Evolutionary conservation across 345 rosid genomes (phyloP).

Genomic region (Erysimum cheiranthoides): DNA sequence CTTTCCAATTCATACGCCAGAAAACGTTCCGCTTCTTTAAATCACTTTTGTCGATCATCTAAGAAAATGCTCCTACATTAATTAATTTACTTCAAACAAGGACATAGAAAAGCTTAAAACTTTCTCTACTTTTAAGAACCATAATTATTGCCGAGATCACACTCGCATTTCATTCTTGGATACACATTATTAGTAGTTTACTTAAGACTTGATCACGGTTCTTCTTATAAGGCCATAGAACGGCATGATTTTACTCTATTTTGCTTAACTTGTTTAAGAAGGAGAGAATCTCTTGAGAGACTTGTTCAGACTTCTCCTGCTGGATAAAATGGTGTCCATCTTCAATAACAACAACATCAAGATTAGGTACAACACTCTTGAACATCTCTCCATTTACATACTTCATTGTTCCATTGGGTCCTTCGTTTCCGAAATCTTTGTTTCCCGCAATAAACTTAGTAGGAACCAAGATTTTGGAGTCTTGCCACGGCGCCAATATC

Average conservation of each 20-base stretch:
- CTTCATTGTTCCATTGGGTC: slow-evolving; percentile 37
- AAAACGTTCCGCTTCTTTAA: too few species aligned
- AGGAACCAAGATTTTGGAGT: slow-evolving; percentile 58
- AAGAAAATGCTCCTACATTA: not conserved
- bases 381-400: slow-evolving; percentile 60
- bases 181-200: slow-evolving; percentile 11
- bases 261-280: slow-evolving; percentile 51
- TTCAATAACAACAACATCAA: slow-evolving; percentile 59
- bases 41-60: too few species aligned
- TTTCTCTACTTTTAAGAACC: not conserved
- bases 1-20: too few species aligned
- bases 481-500: slow-evolving; percentile 63
- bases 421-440: slow-evolving; percentile 58
- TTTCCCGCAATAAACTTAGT: slow-evolving; percentile 59
- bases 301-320: slow-evolving; percentile 61
- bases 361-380: slow-evolving; percentile 60
- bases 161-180: not conserved
- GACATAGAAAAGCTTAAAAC: not conserved
- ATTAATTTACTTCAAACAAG: not conserved
- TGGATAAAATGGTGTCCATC: slow-evolving; percentile 74
- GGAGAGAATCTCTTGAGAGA: slow-evolving; percentile 61
- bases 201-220: not conserved
- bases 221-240: slow-evolving; percentile 6
- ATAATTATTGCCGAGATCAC: not conserved
- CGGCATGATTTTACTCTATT: slow-evolving; percentile 1